Percentiles rank a stretch among this genome's conserved stretches.
phyloP scores from a whole-genome alignment of 495 filamentous ascomycete genomes.

The Neurospora sp. region DNA sequence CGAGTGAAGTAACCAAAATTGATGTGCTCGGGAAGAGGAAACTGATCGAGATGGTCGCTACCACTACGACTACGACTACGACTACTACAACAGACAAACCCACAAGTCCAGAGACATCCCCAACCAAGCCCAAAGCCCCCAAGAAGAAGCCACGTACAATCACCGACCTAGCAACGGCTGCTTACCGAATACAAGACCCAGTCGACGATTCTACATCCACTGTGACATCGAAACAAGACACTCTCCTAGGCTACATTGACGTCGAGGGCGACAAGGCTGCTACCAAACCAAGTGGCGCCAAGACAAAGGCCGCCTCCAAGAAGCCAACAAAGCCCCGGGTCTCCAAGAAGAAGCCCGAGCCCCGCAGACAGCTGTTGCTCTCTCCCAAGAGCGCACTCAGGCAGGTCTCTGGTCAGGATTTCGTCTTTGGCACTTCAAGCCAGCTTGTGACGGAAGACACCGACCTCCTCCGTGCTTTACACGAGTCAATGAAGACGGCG shows the following conservation, averaged over 20 bases:
- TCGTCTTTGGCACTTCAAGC: constrained; percentile 88
- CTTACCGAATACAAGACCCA: constrained; percentile 43
- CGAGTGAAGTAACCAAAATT: background rate
- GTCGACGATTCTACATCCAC: background rate
- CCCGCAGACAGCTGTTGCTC: constrained; percentile 44
- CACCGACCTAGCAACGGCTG: constrained; percentile 72
- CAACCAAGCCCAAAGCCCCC: constrained; percentile 44
- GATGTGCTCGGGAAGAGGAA: constrained; percentile 41
- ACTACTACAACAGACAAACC: constrained; percentile 3
- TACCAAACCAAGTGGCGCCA: constrained; percentile 19
- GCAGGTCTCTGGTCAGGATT: constrained; percentile 61
- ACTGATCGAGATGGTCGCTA: constrained; percentile 34
- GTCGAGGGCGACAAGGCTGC: background rate
- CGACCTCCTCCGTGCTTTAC: constrained; percentile 53
- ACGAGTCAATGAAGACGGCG: constrained; percentile 59
- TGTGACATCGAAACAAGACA: constrained; percentile 13
- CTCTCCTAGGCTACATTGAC: constrained; percentile 25
- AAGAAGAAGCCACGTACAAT: constrained; percentile 75
- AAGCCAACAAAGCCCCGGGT: constrained; percentile 21
- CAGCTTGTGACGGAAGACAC: constrained; percentile 73
- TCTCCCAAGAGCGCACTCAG: constrained; percentile 64
- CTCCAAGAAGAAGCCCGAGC: constrained; percentile 34
- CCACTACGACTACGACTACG: constrained; percentile 10
- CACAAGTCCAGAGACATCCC: constrained; percentile 15
- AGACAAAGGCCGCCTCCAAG: constrained; percentile 18